Base-by-base conservation (phyloP, 2,329 filamentous ascomycete genomes). In the Exophiala bonariae region DNA sequence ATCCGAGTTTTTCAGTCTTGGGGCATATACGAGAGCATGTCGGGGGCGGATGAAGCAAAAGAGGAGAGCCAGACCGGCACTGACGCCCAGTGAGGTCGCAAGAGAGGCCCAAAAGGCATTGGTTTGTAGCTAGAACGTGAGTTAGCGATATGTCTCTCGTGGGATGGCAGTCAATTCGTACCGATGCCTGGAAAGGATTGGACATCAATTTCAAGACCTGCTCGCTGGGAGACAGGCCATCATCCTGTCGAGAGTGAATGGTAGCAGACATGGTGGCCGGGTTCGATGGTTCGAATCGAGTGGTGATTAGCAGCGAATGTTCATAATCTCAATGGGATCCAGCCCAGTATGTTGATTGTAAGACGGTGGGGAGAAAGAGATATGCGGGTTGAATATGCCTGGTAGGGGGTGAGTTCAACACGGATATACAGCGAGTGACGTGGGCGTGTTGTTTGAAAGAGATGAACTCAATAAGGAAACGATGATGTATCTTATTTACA, bases 1-100 rank as follows among this genome's bases (percentile, higher is more conserved):
- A 66, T 97, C 92, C 64, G 89, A 87, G 74, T 96, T 86, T 66
- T 95, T 95, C 39, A 95, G 77, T 66, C 95, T 92, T 32, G 93
- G 93, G 3, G 93, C 91, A 70, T 99, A 99, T 38, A 99, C 89
- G 59, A 92, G 81, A 46, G 85, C 86, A 68, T 97, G 92, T 68
- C 91, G 90, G 4, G 93, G 93, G 51, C 93, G 87, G 45, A 97
- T 76, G 60, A 96, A 74, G 54, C 89, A 96, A 77, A 97, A 99
- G 56, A 83, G 71, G 49, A 95, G 65, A 53, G 89, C 84, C 59
- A 96, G 84, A 58, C 83, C 75, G 54, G 79, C 62, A 7, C 89
- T 89, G 62, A 93, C 74, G 45, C 82, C 86, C 35, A 96, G 64
- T 3, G 92, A 95, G 17, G 87, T 89, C 55, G 76, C 87, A 35